Conservation (phyloP, 257 asterid species). For the Fraxinus anomala region DNA sequence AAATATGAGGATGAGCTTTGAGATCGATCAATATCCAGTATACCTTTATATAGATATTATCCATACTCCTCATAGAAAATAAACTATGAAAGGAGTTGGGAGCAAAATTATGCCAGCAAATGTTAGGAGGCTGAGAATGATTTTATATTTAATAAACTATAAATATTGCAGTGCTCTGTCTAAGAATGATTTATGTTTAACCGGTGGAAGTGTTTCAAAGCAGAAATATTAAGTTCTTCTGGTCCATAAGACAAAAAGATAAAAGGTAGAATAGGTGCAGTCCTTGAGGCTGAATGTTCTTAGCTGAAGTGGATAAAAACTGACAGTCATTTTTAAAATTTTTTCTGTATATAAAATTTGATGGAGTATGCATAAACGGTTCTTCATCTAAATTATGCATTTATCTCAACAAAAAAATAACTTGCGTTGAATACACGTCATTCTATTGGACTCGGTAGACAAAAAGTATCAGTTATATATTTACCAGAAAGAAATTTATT, state of each 20-base stretch:
- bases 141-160: too few species aligned
- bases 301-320: neutral
- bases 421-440: neutral
- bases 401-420: neutral
- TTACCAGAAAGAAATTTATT: slow-evolving; percentile 4
- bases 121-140: neutral
- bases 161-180: neutral
- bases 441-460: neutral
- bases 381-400: neutral
- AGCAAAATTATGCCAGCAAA: neutral
- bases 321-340: neutral
- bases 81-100: neutral
- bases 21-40: neutral
- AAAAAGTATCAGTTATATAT: neutral
- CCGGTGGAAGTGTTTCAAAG: neutral
- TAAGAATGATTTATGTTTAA: neutral
- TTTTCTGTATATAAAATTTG: neutral
- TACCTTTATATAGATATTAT: neutral
- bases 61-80: neutral
- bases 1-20: neutral
- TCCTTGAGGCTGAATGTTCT: neutral
- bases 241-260: neutral
- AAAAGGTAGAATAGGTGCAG: neutral
- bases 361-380: neutral
- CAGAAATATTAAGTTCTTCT: neutral